Evolutionary conservation across 495 filamentous ascomycete genomes (phyloP).

Genomic region (Penicillium steckii): DNA sequence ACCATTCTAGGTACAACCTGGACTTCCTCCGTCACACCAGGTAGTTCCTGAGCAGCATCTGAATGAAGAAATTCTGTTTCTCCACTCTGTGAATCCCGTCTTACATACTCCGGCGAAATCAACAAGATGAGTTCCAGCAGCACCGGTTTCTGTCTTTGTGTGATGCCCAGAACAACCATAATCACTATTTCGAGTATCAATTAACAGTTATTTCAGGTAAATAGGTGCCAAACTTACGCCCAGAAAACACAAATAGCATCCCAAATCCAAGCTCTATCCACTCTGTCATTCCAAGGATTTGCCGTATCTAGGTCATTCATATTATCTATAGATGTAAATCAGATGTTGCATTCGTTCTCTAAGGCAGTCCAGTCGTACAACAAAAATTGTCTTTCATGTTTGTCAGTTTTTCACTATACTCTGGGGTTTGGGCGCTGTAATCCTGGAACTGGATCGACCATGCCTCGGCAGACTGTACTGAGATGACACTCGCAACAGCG

Average conservation of each 20-base stretch:
- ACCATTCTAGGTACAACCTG: neutral
- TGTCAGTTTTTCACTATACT: neutral
- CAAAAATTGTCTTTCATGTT: neutral
- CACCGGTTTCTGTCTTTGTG: neutral
- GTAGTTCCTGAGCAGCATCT: neutral
- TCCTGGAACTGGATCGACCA: neutral
- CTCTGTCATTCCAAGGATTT: neutral
- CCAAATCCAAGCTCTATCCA: neutral
- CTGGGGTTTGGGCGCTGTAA: neutral
- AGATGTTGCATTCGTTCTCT: neutral
- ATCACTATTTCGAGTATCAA: neutral
- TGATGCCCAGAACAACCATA: neutral
- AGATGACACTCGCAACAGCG: neutral
- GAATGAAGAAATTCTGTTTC: neutral
- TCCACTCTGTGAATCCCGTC: neutral
- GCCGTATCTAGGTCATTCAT: neutral
- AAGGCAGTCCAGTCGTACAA: neutral
- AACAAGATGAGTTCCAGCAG: neutral
- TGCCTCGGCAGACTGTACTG: neutral
- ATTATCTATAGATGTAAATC: neutral
- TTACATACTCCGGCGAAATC: neutral
- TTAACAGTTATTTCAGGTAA: neutral
- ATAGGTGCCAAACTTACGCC: neutral
- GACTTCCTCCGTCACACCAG: neutral
- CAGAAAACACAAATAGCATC: neutral